Conservation (phyloP, 2,329 filamentous ascomycete species). For the Alternaria sp. region DNA sequence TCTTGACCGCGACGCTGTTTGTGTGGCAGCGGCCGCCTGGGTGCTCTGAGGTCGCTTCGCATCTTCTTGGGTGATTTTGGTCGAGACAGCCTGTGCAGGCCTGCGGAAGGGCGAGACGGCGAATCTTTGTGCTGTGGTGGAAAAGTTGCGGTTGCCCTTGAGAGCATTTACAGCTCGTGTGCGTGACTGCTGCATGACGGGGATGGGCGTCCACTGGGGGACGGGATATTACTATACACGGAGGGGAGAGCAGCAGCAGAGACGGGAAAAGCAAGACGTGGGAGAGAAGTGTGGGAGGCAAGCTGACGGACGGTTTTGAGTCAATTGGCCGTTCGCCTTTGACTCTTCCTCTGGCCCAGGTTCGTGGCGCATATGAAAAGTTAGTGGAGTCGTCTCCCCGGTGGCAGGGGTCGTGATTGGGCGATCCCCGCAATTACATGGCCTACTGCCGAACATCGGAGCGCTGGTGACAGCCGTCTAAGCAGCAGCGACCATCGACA, state of each 20-base stretch:
- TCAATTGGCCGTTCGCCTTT: slow-evolving; percentile 22
- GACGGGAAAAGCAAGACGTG: slow-evolving; percentile 15
- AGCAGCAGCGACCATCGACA: background rate
- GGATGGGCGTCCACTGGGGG: slow-evolving; percentile 26
- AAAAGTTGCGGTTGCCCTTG: slow-evolving; percentile 55
- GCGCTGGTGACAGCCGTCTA: slow-evolving; percentile 9
- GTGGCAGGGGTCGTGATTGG: slow-evolving; percentile 20
- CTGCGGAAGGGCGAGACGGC: slow-evolving; percentile 56
- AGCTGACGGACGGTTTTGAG: slow-evolving; percentile 22
- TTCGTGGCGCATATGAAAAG: slow-evolving; percentile 19
- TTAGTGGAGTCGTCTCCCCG: slow-evolving; percentile 20
- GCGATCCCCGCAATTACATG: slow-evolving; percentile 13
- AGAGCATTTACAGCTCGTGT: slow-evolving; percentile 47
- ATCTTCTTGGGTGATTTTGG: slow-evolving; percentile 49
- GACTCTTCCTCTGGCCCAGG: slow-evolving; percentile 13
- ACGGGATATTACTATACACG: slow-evolving; percentile 14
- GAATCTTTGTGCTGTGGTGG: slow-evolving; percentile 49
- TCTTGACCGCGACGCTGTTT: slow-evolving; percentile 38
- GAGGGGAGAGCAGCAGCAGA: slow-evolving; percentile 11
- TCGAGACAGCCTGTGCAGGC: slow-evolving; percentile 43
- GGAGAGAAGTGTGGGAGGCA: background rate
- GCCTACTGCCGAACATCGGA: slow-evolving; percentile 22
- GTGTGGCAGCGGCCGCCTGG: slow-evolving; percentile 45
- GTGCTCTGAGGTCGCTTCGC: slow-evolving; percentile 55
- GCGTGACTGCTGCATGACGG: slow-evolving; percentile 48